Evolutionary conservation across 148 eudicot species (phyloP).

Genomic region (Heliamphora exappendiculata): DNA sequence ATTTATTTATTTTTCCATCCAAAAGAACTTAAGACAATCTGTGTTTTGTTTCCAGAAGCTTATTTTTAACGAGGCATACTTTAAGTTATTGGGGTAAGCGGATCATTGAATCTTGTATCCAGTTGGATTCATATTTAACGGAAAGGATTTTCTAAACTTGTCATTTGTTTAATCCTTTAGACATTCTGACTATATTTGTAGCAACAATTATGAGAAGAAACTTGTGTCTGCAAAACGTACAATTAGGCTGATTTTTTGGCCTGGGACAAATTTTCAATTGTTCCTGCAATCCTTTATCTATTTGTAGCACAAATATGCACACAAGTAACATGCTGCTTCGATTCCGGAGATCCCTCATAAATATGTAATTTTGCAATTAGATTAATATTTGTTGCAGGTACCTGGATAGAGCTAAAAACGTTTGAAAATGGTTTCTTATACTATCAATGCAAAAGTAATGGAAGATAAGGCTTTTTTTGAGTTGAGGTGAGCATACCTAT

Average conservation of each 20-base stretch:
- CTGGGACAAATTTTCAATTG: neutral
- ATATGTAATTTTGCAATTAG: too few species aligned
- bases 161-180: constrained; percentile 1
- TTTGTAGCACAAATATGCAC: neutral
- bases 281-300: neutral
- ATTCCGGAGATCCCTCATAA: neutral
- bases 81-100: neutral
- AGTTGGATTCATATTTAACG: neutral
- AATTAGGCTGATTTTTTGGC: neutral
- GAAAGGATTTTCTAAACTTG: neutral
- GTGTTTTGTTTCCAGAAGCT: neutral
- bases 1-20: neutral
- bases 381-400: too few species aligned
- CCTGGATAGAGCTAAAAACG: too few species aligned
- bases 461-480: too few species aligned
- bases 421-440: too few species aligned
- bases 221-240: neutral
- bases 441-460: too few species aligned
- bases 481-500: too few species aligned
- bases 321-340: neutral
- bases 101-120: neutral
- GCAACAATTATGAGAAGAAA: neutral
- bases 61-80: neutral
- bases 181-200: neutral
- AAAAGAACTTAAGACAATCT: neutral